These are phyloP conservation scores for Chrysochromulina parva DNA, from an alignment of 78 protist species.

Conservation along the genomic window DNA sequence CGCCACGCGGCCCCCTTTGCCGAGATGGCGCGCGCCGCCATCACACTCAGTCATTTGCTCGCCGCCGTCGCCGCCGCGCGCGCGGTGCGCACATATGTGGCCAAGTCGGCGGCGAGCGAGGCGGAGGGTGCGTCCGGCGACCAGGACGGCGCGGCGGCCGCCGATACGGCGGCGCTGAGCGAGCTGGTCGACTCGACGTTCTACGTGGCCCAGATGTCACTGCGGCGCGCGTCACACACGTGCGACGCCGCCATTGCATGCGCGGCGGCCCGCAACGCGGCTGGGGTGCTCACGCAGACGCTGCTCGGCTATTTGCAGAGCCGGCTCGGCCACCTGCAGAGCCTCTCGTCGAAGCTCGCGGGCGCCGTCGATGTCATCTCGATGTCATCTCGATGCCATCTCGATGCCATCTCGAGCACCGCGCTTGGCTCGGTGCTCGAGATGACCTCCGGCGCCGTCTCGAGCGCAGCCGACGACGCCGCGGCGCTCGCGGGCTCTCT, in stretches of 20 bases:
- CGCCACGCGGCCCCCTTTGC: too few species aligned
- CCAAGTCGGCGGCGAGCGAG: too few species aligned
- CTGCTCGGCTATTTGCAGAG: background rate
- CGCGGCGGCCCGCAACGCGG: background rate
- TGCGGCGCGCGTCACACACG: background rate
- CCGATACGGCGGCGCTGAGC: too few species aligned
- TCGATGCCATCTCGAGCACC: too few species aligned
- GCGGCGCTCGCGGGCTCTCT: background rate
- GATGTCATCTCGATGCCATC: background rate
- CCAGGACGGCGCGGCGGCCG: too few species aligned
- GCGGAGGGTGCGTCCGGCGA: too few species aligned
- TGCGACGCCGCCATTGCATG: background rate
- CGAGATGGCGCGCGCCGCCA: too few species aligned
- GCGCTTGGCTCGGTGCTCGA: too few species aligned
- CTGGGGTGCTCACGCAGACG: background rate
- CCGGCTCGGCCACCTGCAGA: background rate
- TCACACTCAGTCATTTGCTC: too few species aligned
- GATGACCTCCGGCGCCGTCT: background rate
- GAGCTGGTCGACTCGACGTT: background rate
- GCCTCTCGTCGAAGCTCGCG: slow-evolving; percentile 4
- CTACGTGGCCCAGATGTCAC: background rate
- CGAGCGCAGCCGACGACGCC: background rate
- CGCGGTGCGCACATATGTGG: too few species aligned
- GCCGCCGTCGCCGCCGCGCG: too few species aligned
- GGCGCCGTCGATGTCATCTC: background rate